These are phyloP conservation scores for Deinandra increscens DNA, from an alignment of 129 eudicot species.

Conservation along the genomic window DNA sequence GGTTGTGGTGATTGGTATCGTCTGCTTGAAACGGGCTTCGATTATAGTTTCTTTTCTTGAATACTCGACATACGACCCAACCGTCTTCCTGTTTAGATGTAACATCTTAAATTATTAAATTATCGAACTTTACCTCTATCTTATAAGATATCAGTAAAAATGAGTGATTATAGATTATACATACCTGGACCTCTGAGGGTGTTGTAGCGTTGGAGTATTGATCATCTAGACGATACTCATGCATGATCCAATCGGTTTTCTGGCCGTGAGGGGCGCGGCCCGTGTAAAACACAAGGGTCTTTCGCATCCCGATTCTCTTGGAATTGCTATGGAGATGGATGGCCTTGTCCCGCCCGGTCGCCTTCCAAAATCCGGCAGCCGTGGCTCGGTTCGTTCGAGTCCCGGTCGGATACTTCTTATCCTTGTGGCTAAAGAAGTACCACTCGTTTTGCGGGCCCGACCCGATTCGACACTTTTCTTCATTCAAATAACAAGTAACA, in stretches of 20 bases:
- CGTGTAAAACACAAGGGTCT: conserved; percentile 77
- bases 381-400: conserved; percentile 88
- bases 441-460: conserved; percentile 85
- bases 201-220: conserved; percentile 30
- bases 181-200: conserved; percentile 54
- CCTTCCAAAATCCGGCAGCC: conserved; percentile 87
- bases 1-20: conserved; percentile 23
- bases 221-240: conserved; percentile 84
- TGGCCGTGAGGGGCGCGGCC: conserved; percentile 95
- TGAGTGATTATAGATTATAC: too few relatives aligned
- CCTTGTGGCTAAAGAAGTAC: conserved; percentile 95
- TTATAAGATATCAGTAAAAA: too few relatives aligned
- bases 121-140: too few relatives aligned
- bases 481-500: conserved; percentile 1
- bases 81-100: conserved; percentile 72
- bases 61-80: conserved; percentile 93
- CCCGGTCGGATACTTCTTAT: conserved; percentile 89
- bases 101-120: too few relatives aligned
- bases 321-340: conserved; percentile 56
- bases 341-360: conserved; percentile 84
- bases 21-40: conserved; percentile 50
- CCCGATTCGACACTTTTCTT: conserved; percentile 84
- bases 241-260: conserved; percentile 96
- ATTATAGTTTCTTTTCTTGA: conserved; percentile 64
- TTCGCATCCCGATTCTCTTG: conserved; percentile 78